Evolutionary conservation across 345 rosid species (phyloP).

Genomic region (Citrus mangshanensis): DNA sequence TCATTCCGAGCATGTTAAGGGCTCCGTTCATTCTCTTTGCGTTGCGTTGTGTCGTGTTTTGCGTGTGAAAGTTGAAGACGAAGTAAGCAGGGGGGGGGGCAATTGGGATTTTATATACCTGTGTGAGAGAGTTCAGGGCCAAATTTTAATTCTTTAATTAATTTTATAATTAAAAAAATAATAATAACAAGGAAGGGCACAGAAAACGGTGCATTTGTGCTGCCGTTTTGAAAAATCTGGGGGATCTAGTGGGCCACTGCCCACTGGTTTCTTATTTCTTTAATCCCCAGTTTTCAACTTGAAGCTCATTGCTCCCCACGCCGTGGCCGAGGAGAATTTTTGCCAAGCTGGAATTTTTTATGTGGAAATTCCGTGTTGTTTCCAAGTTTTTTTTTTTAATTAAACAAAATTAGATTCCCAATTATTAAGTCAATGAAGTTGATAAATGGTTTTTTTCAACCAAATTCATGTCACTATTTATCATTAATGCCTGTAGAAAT

Average conservation of each 20-base stretch:
- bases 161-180: background rate
- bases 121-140: background rate
- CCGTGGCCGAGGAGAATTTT: too few species aligned
- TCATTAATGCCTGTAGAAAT: too few species aligned
- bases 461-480: too few species aligned
- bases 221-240: background rate
- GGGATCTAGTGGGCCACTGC: background rate
- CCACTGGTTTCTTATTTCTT: background rate
- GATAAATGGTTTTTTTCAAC: too few species aligned
- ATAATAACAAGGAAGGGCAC: background rate
- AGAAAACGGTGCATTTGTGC: background rate
- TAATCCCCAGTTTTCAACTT: background rate
- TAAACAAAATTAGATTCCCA: too few species aligned
- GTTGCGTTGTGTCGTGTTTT: background rate
- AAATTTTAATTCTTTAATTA: background rate
- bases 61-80: background rate
- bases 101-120: too few species aligned
- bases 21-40: constrained; percentile 12
- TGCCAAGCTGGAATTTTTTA: too few species aligned
- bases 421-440: too few species aligned
- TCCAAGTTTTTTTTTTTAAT: too few species aligned
- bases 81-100: background rate
- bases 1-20: constrained; percentile 1
- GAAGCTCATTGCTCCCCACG: background rate
- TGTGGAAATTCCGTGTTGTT: too few species aligned